Evolutionary conservation across 2,329 filamentous ascomycete genomes (phyloP).

Genomic region (Aplosporella prunicola): DNA sequence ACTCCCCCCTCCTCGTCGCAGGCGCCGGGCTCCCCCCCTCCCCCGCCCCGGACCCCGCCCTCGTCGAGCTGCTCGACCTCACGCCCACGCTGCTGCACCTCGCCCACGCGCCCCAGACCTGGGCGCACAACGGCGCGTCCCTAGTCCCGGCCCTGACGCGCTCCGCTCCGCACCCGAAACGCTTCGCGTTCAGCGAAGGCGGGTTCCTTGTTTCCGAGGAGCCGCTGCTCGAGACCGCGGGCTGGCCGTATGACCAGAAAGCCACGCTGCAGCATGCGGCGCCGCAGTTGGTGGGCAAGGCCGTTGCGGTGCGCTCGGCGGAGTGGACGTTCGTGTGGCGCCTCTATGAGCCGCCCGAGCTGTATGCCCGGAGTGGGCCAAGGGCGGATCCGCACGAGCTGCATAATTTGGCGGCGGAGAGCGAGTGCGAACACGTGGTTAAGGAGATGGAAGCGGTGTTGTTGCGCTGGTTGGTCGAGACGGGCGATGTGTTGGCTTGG

Average conservation of each 20-base stretch:
- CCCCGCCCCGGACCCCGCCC: slow-evolving; percentile 23
- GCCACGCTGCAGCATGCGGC: slow-evolving; percentile 38
- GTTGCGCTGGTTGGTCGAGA: slow-evolving; percentile 28
- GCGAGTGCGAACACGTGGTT: slow-evolving; percentile 16
- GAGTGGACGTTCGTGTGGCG: slow-evolving; percentile 38
- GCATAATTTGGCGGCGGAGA: slow-evolving; percentile 30
- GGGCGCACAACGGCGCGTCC: slow-evolving; percentile 33
- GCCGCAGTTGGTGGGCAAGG: slow-evolving; percentile 35
- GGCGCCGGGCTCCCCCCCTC: slow-evolving; percentile 32
- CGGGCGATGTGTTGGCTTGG: slow-evolving; percentile 3
- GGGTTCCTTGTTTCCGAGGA: slow-evolving; percentile 38
- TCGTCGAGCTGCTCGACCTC: slow-evolving; percentile 40
- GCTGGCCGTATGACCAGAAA: slow-evolving; percentile 41
- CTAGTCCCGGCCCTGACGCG: slow-evolving; percentile 22
- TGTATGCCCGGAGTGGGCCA: slow-evolving; percentile 37
- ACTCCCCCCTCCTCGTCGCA: slow-evolving; percentile 37
- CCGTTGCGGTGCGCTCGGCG: slow-evolving; percentile 28
- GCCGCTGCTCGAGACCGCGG: slow-evolving; percentile 35
- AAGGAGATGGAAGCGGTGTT: slow-evolving; percentile 24
- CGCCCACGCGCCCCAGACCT: slow-evolving; percentile 30
- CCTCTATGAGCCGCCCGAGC: slow-evolving; percentile 37
- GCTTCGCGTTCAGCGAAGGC: slow-evolving; percentile 37
- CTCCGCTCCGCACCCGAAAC: slow-evolving; percentile 24
- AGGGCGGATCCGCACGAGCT: slow-evolving; percentile 29
- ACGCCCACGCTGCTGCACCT: slow-evolving; percentile 36